Evolutionary conservation across 2,329 filamentous ascomycete genomes (phyloP).

Genomic region (Ploettnerulaceae sp.): DNA sequence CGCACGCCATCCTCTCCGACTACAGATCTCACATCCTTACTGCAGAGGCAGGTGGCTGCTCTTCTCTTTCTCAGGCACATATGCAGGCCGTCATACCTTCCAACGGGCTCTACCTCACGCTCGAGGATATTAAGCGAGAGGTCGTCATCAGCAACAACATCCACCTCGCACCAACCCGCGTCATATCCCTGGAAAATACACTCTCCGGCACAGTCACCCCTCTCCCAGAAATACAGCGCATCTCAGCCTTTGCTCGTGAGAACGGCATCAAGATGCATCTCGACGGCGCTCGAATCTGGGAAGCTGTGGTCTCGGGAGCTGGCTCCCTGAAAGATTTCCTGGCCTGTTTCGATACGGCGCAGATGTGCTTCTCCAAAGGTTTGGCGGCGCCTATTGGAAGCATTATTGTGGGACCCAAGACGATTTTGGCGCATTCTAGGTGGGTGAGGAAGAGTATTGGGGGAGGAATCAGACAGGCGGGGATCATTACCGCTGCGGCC

Average conservation of each 20-base stretch:
- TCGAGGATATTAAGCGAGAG: slow-evolving; percentile 61
- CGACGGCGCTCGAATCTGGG: slow-evolving; percentile 77
- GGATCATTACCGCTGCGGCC: slow-evolving; percentile 71
- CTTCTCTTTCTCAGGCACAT: slow-evolving; percentile 64
- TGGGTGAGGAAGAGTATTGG: slow-evolving; percentile 77
- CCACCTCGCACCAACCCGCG: slow-evolving; percentile 71
- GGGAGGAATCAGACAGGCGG: slow-evolving; percentile 72
- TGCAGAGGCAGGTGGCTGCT: slow-evolving; percentile 60
- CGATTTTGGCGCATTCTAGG: slow-evolving; percentile 55
- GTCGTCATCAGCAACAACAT: slow-evolving; percentile 63
- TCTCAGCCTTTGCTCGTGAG: slow-evolving; percentile 61
- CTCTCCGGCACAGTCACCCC: slow-evolving; percentile 75
- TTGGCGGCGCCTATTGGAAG: slow-evolving; percentile 75
- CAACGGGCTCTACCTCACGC: slow-evolving; percentile 61
- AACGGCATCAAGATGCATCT: slow-evolving; percentile 66
- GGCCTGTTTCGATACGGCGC: slow-evolving; percentile 66
- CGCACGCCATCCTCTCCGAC: slow-evolving; percentile 75
- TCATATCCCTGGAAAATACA: slow-evolving; percentile 83
- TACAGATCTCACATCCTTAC: slow-evolving; percentile 69
- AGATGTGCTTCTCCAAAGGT: slow-evolving; percentile 76
- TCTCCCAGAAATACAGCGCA: slow-evolving; percentile 61
- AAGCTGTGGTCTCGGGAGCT: slow-evolving; percentile 66
- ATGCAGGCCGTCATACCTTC: slow-evolving; percentile 58
- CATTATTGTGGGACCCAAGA: slow-evolving; percentile 57
- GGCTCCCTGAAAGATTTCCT: slow-evolving; percentile 63